Evolutionary conservation across 1,139 yeast species (phyloP), one percentile per base, ranked within the genome.

Genomic region (Lodderomyces metapsilosis): DNA sequence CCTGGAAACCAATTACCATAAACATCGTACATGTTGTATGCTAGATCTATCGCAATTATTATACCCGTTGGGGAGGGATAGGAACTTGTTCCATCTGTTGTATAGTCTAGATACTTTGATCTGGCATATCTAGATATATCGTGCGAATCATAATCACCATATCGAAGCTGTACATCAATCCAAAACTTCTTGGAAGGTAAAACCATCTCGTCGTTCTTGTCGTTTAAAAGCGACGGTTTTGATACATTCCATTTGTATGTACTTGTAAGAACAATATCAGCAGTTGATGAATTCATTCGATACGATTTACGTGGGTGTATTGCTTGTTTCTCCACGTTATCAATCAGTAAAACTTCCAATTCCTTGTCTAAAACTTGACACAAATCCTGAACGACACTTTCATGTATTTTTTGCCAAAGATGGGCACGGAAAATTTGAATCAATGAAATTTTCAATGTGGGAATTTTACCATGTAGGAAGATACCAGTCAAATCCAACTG

Each of bases 1-100:
- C 98, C 98, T 3, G 95, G 92, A 67, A 92, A 87, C 98, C 98
- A 94, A 54, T 88, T 89, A 27, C 98, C 99, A 62, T 88, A 94
- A 0, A 95, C 92, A 61, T 89, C 97, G 58, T 88, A 89, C 84
- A 89, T 87, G 61, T 92, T 92, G 61, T 94, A 94, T 0, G 98
- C 96, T 53, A 94, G 71, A 63, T 94, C 99, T 50, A 94, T 77
- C 22, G 95, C 96, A 40, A 94, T 76, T 74, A 92, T 80, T 4
- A 88, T 74, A 48, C 99, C 99, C 0, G 96, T 88, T 2, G 96
- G 91, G 0, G 96, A 84, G 3, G 98, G 98, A 57, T 94, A 94
- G 40, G 84, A 74, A 52, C 92, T 84, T 6, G 85, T 74, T 46
- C 82, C 86, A 57, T 92, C 98, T 1, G 88, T 79, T 2, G 98